Evolutionary conservation across 2,329 filamentous ascomycete genomes (phyloP), one percentile per base, ranked within the genome.

Genomic region (Didymellaceae sp.): DNA sequence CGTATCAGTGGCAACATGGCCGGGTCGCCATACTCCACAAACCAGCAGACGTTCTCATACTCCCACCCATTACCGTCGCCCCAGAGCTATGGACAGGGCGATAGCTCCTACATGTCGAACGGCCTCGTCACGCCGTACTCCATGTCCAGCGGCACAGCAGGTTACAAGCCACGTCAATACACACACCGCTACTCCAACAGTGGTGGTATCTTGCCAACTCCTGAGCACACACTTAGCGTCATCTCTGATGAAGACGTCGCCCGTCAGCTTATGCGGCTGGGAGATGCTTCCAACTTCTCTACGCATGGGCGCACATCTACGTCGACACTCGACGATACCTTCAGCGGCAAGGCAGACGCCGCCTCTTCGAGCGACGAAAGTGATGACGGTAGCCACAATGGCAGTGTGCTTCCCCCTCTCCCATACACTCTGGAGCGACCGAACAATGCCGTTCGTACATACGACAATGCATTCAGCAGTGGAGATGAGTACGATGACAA

Each of bases 181-280:
- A 68, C 67, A 16, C 70, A 74, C 20, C 73, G 77, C 50, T 70
- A 74, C 35, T 76, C 74, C 39, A 70, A 63, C 26, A 73, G 79
- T 57, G 86, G 86, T 45, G 64, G 65, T 10, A 84, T 95, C 61
- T 79, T 97, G 57, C 92, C 92, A 16, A 99, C 94, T 2, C 94
- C 94, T 20, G 94, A 97, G 65, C 93, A 93, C n/a, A 99, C 94
- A 10, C 89, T 97, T 63, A 97, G 93, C 75, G 95, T 91, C 73
- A 93, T 99, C 74, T 97, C 93, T 11, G 94, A 99, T 71, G 94
- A 99, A 74, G 94, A 99, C 75, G 94, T 97, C 55, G 94, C 94
- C 49, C 87, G 97, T 70, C 94, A 97, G 76, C 81, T 99, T 66
- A 97, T 99, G 87, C 89, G 93, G 62, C 83, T 99, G 45, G 92